These are phyloP conservation scores for Candida sojae DNA, from an alignment of 1,139 yeast genomes.

Conservation along the genomic window DNA sequence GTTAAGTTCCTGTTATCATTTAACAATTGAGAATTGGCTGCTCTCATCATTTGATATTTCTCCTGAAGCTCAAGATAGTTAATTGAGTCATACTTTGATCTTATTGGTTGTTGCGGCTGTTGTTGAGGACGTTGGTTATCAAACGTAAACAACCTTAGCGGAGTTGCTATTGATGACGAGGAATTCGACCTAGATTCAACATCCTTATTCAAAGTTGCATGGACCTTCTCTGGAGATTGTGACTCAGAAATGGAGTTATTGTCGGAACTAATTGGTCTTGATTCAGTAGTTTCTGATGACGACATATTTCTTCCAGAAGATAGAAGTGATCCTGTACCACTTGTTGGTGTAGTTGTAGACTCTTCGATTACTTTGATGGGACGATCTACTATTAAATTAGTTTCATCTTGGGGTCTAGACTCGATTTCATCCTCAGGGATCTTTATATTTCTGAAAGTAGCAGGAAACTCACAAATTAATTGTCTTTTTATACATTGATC, in stretches of 20 bases:
- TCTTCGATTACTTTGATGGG: not conserved
- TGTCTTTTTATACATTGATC: conserved; percentile 37
- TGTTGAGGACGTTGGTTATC: not conserved
- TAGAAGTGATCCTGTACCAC: not conserved
- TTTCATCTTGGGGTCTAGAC: not conserved
- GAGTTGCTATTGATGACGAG: conserved; percentile 2
- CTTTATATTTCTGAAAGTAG: conserved; percentile 39
- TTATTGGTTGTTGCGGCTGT: not conserved
- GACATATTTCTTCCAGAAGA: not conserved
- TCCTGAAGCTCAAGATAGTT: conserved; percentile 7
- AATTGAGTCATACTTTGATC: not conserved
- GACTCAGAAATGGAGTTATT: not conserved
- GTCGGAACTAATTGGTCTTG: not conserved
- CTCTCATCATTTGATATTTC: conserved; percentile 12
- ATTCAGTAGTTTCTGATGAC: conserved; percentile 1
- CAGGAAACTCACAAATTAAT: conserved; percentile 39
- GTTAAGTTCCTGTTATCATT: conserved; percentile 12
- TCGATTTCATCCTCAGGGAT: conserved; percentile 27
- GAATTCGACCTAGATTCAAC: conserved; percentile 5
- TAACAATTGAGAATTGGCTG: conserved; percentile 13
- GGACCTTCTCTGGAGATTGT: not conserved
- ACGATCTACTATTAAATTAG: not conserved
- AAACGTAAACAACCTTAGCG: not conserved
- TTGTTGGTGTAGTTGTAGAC: not conserved
- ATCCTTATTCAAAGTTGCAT: not conserved